Percentiles rank a stretch among this genome's conserved stretches.
Conservation (phyloP, 1,284 basidiomycete species). For the Fomitopsis schrenkii region DNA sequence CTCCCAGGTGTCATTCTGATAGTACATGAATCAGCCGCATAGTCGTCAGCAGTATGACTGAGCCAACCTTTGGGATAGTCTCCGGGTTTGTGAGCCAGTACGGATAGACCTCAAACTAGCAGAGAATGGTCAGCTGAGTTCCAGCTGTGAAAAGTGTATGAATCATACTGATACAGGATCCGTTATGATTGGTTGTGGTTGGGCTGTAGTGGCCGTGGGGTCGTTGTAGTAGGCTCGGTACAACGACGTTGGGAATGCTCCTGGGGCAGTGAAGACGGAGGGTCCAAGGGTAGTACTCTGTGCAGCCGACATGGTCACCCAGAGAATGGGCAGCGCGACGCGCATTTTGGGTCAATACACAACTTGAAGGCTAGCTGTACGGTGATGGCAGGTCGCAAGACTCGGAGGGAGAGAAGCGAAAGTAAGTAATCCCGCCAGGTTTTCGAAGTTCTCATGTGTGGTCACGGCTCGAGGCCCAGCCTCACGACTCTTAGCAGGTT, state of each 20-base stretch:
- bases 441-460: no score
- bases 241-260: slow-evolving; percentile 59
- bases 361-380: no score
- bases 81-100: slow-evolving; percentile 56
- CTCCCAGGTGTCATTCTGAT: slow-evolving; percentile 51
- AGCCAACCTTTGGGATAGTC: slow-evolving; percentile 42
- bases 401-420: background rate
- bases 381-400: no score
- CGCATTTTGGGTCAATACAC: background rate
- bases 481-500: no score
- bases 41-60: background rate
- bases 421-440: no score
- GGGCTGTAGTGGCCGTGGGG: slow-evolving; percentile 63
- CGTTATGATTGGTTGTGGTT: slow-evolving; percentile 68
- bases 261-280: slow-evolving; percentile 53
- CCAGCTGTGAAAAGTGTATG: background rate
- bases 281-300: slow-evolving; percentile 20
- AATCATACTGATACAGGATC: slow-evolving; percentile 56
- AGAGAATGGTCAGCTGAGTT: background rate
- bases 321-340: background rate
- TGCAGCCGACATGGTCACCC: background rate
- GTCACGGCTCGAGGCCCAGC: no score
- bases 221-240: slow-evolving; percentile 66
- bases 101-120: slow-evolving; percentile 53
- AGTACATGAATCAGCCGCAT: background rate